phyloP scores from a whole-genome alignment of 148 eudicot genomes.

The Chenopodium berlandieri region DNA sequence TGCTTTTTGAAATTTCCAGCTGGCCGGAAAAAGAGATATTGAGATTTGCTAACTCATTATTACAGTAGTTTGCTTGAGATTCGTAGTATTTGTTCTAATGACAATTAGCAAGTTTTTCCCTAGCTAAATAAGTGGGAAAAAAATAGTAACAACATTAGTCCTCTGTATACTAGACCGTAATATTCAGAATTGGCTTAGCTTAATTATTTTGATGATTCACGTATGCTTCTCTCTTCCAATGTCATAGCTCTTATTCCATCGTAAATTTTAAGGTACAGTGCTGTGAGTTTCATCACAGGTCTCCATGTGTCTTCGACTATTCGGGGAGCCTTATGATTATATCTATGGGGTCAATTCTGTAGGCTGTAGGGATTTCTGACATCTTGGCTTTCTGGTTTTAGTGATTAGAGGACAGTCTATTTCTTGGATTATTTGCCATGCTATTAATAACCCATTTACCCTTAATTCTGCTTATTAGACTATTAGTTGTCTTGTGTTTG shows the following conservation, averaged over 20 bases:
- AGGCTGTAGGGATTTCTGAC: neutral
- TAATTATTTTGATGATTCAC: neutral
- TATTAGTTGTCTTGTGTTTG: neutral
- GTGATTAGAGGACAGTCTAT: neutral
- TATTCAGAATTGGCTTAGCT: neutral
- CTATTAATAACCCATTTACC: neutral
- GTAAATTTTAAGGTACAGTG: neutral
- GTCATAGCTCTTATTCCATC: neutral
- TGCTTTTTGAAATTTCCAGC: neutral
- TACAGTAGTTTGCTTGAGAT: neutral
- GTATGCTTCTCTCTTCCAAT: neutral
- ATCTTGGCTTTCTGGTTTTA: neutral
- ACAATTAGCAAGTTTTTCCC: neutral
- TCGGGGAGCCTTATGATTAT: neutral
- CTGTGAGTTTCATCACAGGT: neutral
- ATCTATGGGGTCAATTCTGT: neutral
- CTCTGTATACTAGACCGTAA: neutral
- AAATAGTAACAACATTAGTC: neutral
- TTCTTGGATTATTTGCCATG: neutral
- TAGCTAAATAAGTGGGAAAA: neutral
- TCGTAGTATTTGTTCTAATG: neutral
- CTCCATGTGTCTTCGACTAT: neutral
- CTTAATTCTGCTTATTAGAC: neutral
- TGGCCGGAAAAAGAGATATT: neutral
- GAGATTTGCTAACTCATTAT: neutral